Evolutionary conservation across 2,329 filamentous ascomycete species (phyloP).

Genomic region (Sporothrix globosa): DNA sequence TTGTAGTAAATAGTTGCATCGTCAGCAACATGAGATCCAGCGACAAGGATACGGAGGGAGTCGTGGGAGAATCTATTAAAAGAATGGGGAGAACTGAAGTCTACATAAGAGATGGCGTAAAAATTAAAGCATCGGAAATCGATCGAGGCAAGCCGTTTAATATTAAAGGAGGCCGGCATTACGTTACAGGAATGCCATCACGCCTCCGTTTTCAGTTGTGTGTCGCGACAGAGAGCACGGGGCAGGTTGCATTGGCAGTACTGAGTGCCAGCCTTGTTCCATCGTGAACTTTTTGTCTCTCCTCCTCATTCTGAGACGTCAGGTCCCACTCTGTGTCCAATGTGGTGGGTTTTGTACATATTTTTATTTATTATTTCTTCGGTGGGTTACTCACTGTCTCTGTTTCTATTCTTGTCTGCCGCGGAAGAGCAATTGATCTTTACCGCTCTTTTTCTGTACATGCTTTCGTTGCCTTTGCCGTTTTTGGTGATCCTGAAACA

Average conservation of each 20-base stretch:
- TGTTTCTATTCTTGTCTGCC: slow-evolving; percentile 8
- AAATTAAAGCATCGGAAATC: background rate
- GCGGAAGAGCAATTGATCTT: background rate
- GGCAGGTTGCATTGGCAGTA: slow-evolving; percentile 3
- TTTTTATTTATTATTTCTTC: background rate
- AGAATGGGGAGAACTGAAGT: background rate
- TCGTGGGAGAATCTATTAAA: background rate
- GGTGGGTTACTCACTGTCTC: background rate
- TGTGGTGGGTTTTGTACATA: slow-evolving; percentile 10
- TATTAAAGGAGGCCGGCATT: slow-evolving; percentile 17
- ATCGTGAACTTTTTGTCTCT: background rate
- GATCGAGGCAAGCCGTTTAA: background rate
- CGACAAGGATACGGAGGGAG: background rate
- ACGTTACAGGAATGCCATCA: slow-evolving; percentile 23
- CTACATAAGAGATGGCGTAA: background rate
- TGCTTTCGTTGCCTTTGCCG: background rate
- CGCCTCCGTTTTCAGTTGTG: background rate
- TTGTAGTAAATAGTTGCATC: background rate
- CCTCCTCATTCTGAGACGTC: background rate
- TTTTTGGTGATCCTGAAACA: slow-evolving; percentile 30
- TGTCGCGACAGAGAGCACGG: background rate
- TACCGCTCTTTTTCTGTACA: background rate
- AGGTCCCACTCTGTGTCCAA: background rate
- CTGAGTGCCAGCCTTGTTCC: background rate
- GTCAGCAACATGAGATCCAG: slow-evolving; percentile 4